Evolutionary conservation across 2,329 filamentous ascomycete species (phyloP), one percentile per base, ranked within the genome.

Genomic region (Pseudocercospora cruenta): DNA sequence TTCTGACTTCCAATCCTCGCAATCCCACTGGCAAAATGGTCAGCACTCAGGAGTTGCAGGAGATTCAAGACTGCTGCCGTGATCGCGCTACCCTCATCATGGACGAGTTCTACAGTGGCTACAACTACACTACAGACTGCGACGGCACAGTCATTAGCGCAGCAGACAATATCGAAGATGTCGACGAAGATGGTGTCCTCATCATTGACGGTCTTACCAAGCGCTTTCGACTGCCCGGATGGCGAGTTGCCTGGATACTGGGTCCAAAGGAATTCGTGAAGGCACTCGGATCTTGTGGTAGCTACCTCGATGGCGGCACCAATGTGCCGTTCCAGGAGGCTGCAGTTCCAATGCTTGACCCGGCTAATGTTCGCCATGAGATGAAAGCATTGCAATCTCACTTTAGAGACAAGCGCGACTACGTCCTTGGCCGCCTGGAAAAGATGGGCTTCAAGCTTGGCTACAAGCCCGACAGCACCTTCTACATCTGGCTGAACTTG

Each of bases 151-250:
- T 94, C 51, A 92, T 97, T 78, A 94, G 90, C 58, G 91, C 93
- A 8, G 94, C 94, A 4, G 90, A 92, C 76, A 97, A 98, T 78
- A 87, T 98, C 58, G 86, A 93, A 64, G 93, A 97, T 73, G 93
- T 97, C 16, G 88, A 97, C 76, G 87, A 92, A 75, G 92, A 96
- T 75, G 78, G 79, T 64, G 94, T 98, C 1, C 87, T 98, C 70
- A 92, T 98, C 79, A 94, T 98, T 71, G 94, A 98, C 77, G 94
- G 94, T 58, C 86, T 98, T 26, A 98, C 94, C 73, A 98, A 98
- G 86, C 91, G 94, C 68, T 98, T 98, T 87, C 90, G 94, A 72
- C 88, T 98, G 33, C 94, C 94, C 1, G 94, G 94, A 68, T 98
- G 94, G 93, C 91, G 94, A 78, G 94, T 98, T 51, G 94, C 94